These are phyloP conservation scores for Penicillium riverlandense DNA, from an alignment of 495 filamentous ascomycete genomes.

Conservation along the genomic window DNA sequence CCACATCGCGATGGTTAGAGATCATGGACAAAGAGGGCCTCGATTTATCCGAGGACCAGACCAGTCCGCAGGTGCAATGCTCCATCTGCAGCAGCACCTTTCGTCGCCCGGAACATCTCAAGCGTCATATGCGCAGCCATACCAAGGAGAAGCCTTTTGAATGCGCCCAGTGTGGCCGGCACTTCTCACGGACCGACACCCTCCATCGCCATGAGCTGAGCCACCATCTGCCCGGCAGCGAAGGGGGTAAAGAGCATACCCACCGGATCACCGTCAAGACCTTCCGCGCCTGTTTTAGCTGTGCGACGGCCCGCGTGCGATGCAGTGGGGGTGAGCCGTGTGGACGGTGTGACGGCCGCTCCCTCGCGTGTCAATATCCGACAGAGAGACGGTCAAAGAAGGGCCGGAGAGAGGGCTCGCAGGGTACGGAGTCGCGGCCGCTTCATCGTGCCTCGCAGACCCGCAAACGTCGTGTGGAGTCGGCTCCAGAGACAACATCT, in stretches of 20 bases:
- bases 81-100: slow-evolving; percentile 50
- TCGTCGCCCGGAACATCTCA: slow-evolving; percentile 63
- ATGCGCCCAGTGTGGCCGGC: slow-evolving; percentile 57
- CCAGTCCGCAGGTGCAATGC: slow-evolving; percentile 29
- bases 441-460: neutral
- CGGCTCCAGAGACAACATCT: neutral
- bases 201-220: slow-evolving; percentile 49
- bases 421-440: slow-evolving; percentile 4
- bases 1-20: no score
- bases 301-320: slow-evolving; percentile 47
- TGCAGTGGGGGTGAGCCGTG: slow-evolving; percentile 50
- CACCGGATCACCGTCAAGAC: slow-evolving; percentile 40
- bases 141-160: slow-evolving; percentile 64
- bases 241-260: slow-evolving; percentile 32
- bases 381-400: slow-evolving; percentile 38
- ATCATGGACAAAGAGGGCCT: no score
- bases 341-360: slow-evolving; percentile 42
- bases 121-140: slow-evolving; percentile 64
- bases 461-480: neutral
- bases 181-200: slow-evolving; percentile 58
- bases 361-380: slow-evolving; percentile 46
- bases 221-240: slow-evolving; percentile 35
- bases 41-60: no score
- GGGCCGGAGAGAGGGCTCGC: slow-evolving; percentile 9
- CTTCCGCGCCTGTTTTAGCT: slow-evolving; percentile 47